Evolutionary conservation across 2,329 filamentous ascomycete genomes (phyloP).

Genomic region (Alternaria rosae): DNA sequence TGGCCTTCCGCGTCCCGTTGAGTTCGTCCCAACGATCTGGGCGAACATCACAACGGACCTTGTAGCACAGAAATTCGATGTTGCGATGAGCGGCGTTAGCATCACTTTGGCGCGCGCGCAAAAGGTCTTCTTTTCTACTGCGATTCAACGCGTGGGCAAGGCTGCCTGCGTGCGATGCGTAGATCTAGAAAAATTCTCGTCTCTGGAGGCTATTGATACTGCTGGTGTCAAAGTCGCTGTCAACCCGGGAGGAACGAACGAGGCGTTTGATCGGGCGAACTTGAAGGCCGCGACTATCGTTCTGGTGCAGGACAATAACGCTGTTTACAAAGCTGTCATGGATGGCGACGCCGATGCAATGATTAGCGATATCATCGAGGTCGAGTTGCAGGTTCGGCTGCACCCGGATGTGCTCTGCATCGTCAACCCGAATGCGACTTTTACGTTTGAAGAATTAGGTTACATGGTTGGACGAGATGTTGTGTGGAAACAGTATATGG

Average conservation of each 20-base stretch:
- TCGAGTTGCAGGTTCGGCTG: constrained; percentile 19
- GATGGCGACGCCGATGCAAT: constrained; percentile 19
- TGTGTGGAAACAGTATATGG: constrained; percentile 23
- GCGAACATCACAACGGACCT: constrained; percentile 15
- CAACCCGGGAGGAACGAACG: constrained; percentile 20
- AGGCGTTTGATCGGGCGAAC: constrained; percentile 22
- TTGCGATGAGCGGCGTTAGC: constrained; percentile 24
- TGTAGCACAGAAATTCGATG: constrained; percentile 12
- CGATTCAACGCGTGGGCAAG: constrained; percentile 17
- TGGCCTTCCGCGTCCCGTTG: constrained; percentile 6
- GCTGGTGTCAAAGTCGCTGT: constrained; percentile 19
- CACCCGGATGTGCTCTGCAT: constrained; percentile 17
- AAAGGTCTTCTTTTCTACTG: constrained; percentile 17
- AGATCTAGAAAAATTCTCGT: constrained; percentile 9
- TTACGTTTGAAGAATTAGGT: constrained; percentile 20
- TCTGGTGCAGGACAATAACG: constrained; percentile 21
- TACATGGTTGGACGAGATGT: constrained; percentile 18
- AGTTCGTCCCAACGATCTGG: constrained; percentile 22
- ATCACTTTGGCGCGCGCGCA: constrained; percentile 16
- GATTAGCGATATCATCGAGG: constrained; percentile 23
- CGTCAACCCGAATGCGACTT: constrained; percentile 13
- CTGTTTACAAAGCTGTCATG: constrained; percentile 20
- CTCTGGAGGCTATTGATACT: constrained; percentile 17
- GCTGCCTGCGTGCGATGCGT: constrained; percentile 20
- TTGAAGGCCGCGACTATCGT: constrained; percentile 13